Evolutionary conservation across 768 basidiomycete genomes (phyloP), one percentile per base, ranked within the genome.

Genomic region (Hericium coralloides): DNA sequence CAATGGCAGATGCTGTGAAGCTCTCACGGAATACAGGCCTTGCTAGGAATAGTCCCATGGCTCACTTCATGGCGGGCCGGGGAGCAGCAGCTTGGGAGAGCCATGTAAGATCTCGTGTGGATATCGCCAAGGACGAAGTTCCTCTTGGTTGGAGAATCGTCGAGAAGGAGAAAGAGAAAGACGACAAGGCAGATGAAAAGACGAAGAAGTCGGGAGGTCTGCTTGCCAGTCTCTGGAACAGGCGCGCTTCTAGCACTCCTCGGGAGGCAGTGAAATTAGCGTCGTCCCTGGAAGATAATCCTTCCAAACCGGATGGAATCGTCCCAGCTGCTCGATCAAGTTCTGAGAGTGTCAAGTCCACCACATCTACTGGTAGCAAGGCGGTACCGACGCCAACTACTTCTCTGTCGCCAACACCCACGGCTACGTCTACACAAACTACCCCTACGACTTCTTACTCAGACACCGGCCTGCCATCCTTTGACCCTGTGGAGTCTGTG

Each of bases 1-100:
- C 81, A 45, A 75, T 83, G 71, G 74, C 77, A 2, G 80, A 83
- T 7, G 76, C 84, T 10, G 70, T 91, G 18, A 82, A 81, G 49
- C 68, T 86, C 52, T 88, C 88, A 0, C 79, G 84, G 58, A 79
- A 87, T 62, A 67, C 76, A 49, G 68, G 79, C 4, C 65, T 80
- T 22, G 76, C 82, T 3, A 76, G 75, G 17, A 67, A 63, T 25
- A 88, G 89, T 60, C 89, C 89, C 2, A 75, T 92, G 66, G 76
- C 84, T n/a, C 74, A 82, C 56, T 83, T 87, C 60, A 65, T 88
- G 43, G 75, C 81, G 5, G 81, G 85, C 0, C 89, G 85, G 68
- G 88, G 88, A 1, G 84, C 85, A 4, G 79, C 80, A 18, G 81
- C 87, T 20, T 92, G 90, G 90, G 86, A 90, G 66, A 75, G 75